These are phyloP conservation scores for Phalaenopsis equestris DNA, from an alignment of 106 monocot genomes.

Conservation along the genomic window DNA sequence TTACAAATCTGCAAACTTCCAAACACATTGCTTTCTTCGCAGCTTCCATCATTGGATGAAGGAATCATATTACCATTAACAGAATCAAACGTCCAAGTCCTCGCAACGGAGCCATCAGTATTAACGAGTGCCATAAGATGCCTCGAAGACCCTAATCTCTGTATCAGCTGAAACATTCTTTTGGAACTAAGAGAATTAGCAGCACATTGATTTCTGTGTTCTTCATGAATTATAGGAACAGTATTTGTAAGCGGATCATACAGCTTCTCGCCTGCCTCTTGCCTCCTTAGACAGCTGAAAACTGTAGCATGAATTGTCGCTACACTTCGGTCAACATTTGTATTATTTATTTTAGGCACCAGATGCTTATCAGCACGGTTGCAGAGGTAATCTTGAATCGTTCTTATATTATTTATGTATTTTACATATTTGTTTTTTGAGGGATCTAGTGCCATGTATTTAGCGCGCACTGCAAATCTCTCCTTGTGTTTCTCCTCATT, in stretches of 20 bases:
- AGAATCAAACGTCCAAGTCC: constrained; percentile 29
- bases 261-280: constrained; percentile 34
- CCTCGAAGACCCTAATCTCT: constrained; percentile 51
- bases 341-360: constrained; percentile 57
- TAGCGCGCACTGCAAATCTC: constrained; percentile 65
- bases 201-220: constrained; percentile 55
- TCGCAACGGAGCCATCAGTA: constrained; percentile 52
- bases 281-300: constrained; percentile 55
- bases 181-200: constrained; percentile 56
- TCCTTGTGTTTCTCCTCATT: constrained; percentile 71
- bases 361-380: constrained; percentile 65
- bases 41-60: constrained; percentile 10
- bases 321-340: constrained; percentile 40
- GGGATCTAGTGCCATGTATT: constrained; percentile 70
- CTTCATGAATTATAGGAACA: constrained; percentile 41
- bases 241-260: constrained; percentile 58
- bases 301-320: constrained; percentile 63
- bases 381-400: constrained; percentile 65
- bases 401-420: constrained; percentile 56
- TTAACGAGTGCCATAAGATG: constrained; percentile 51
- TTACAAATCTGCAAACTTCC: constrained; percentile 21
- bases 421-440: constrained; percentile 67
- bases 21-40: constrained; percentile 16
- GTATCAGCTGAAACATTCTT: constrained; percentile 60
- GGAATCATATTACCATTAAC: constrained; percentile 12